These are phyloP conservation scores for Mycogone perniciosa DNA, from an alignment of 2,329 filamentous ascomycete species.

Conservation along the genomic window DNA sequence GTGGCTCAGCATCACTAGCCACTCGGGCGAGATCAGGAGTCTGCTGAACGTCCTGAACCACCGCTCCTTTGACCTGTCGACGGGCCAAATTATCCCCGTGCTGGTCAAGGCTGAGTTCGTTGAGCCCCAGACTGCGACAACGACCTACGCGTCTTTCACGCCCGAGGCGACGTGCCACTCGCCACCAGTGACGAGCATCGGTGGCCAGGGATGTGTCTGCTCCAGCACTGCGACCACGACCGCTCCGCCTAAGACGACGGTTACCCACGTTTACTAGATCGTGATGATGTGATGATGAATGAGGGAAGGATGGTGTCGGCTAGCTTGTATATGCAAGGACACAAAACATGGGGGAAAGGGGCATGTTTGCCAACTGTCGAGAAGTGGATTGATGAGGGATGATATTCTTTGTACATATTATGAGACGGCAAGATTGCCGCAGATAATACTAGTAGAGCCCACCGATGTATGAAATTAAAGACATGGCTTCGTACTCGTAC, in stretches of 20 bases:
- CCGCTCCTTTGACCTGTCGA: constrained; percentile 54
- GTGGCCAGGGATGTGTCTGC: constrained; percentile 37
- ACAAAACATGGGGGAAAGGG: no score
- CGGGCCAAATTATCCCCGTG: constrained; percentile 62
- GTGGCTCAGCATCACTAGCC: constrained; percentile 54
- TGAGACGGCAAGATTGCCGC: no score
- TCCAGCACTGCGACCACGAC: constrained; percentile 12
- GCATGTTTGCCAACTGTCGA: no score
- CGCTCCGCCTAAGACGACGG: not conserved
- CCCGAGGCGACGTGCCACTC: constrained; percentile 37
- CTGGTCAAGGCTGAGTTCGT: constrained; percentile 53
- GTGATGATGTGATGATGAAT: no score
- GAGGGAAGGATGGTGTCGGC: no score
- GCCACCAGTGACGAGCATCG: constrained; percentile 39
- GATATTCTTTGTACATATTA: no score
- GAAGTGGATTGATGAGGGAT: no score
- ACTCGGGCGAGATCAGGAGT: constrained; percentile 50
- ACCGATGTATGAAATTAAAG: no score
- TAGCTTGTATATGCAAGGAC: no score
- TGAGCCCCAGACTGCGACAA: constrained; percentile 22
- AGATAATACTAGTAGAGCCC: no score
- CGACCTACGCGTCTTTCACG: constrained; percentile 29
- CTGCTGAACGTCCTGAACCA: constrained; percentile 54
- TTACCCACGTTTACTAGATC: not conserved
- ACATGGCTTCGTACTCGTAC: no score